Evolutionary conservation across 306 rosid species (phyloP).

Genomic region (Vachellia pachyceras): DNA sequence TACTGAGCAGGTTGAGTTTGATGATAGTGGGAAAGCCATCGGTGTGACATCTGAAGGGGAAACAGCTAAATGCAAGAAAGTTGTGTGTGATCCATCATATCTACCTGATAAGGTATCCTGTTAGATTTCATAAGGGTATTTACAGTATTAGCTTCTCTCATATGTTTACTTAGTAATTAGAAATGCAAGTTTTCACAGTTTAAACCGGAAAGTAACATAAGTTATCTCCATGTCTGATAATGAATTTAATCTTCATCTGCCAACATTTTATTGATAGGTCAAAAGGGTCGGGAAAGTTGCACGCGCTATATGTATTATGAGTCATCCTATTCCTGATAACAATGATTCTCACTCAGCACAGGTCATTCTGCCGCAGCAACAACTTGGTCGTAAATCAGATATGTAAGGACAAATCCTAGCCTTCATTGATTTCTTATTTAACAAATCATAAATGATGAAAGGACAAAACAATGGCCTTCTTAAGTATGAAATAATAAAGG

Average conservation of each 20-base stretch:
- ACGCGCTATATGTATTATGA: conserved; percentile 83
- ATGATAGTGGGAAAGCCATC: conserved; percentile 55
- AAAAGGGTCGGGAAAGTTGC: conserved; percentile 75
- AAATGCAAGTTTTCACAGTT: background rate
- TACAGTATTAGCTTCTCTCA: background rate
- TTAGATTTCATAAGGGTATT: background rate
- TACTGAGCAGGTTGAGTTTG: conserved; percentile 60
- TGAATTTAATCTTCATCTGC: conserved; percentile 7
- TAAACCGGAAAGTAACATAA: background rate
- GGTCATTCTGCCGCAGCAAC: conserved; percentile 89
- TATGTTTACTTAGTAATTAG: background rate
- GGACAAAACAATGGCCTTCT: too few species aligned
- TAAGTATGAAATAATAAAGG: too few species aligned
- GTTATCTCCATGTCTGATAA: background rate
- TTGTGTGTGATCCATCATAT: conserved; percentile 79
- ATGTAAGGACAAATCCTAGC: conserved; percentile 52
- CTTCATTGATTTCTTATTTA: too few species aligned
- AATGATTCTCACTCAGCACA: conserved; percentile 86
- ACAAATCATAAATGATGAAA: too few species aligned
- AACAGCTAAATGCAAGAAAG: conserved; percentile 66
- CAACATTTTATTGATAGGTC: conserved; percentile 50
- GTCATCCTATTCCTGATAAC: conserved; percentile 90
- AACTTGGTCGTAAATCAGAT: conserved; percentile 81
- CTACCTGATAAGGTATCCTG: conserved; percentile 48
- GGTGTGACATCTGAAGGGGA: conserved; percentile 48